phyloP scores from a whole-genome alignment of 2,329 filamentous ascomycete species.

The Aspergillus hiratsukae region DNA sequence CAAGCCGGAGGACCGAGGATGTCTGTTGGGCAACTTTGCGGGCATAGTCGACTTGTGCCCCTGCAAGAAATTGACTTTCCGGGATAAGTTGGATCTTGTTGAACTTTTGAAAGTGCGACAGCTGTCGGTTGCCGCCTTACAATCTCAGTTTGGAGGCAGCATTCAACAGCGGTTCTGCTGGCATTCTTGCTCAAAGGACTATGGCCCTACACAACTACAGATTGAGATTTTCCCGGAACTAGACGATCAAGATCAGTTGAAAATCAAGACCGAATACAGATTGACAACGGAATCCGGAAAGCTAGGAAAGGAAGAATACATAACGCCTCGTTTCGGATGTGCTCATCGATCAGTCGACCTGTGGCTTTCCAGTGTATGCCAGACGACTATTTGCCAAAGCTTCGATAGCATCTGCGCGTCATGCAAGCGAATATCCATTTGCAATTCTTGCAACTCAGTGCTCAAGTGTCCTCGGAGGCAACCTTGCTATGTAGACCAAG shows the following conservation, averaged over 20 bases:
- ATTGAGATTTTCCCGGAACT: constrained; percentile 34
- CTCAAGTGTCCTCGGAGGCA: constrained; percentile 34
- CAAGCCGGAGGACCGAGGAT: constrained; percentile 29
- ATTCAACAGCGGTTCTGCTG: constrained; percentile 32
- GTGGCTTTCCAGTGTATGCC: constrained; percentile 37
- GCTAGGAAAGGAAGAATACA: constrained; percentile 34
- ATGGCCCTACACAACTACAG: constrained; percentile 32
- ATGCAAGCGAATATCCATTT: constrained; percentile 34
- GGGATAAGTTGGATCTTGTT: constrained; percentile 32
- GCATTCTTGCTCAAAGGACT: constrained; percentile 34
- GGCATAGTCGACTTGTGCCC: constrained; percentile 38
- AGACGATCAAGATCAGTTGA: constrained; percentile 26
- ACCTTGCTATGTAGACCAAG: constrained; percentile 21
- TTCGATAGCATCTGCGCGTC: constrained; percentile 31
- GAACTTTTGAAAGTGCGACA: constrained; percentile 30
- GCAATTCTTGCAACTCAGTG: constrained; percentile 30
- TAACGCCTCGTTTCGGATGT: constrained; percentile 39
- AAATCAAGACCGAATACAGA: constrained; percentile 36
- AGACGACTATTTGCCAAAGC: constrained; percentile 33
- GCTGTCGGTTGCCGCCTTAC: constrained; percentile 21
- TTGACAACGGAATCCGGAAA: constrained; percentile 30
- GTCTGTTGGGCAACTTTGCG: constrained; percentile 31
- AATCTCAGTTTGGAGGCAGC: constrained; percentile 24
- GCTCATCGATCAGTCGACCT: constrained; percentile 37
- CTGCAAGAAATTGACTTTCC: constrained; percentile 38